Evolutionary conservation across 352 stramenopile species (phyloP), one percentile per base, ranked within the genome.

Genomic region (Pythium aristosporum): DNA sequence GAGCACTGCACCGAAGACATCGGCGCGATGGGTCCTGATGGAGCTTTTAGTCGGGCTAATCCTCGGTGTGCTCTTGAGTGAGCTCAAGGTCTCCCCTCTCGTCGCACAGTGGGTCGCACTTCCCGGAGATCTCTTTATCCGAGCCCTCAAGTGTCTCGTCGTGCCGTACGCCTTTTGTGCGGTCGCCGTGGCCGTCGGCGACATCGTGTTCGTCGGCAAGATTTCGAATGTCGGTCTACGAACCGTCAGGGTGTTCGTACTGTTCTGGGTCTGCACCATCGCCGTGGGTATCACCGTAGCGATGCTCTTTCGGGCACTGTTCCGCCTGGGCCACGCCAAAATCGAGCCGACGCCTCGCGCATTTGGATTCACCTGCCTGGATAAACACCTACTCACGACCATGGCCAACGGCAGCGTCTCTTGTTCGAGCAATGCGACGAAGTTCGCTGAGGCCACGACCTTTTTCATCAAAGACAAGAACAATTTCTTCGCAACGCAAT

Each of bases 161-260:
- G 69, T 92, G 23, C 85, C 85, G 18, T 86, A 91, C 54, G 81
- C 92, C 2, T 94, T 94, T 72, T 91, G 79, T 59, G 82, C 80
- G 0, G 82, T 94, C n/a, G 79, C 83, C 0, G 80, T 94, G 13
- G 82, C 82, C 23, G 80, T 91, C 15, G 80, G 78, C 0, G 85
- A 92, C 53, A 85, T 90, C 28, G 72, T 93, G 32, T 83, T 80
- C 34, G 76, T 89, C 10, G 82, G 82, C 41, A 90, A 89, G 62
- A 72, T 87, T 0, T 89, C 79, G 9, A 70, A 87, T n/a, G 68
- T 94, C 23, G 81, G 80, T 9, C 59, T 79, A 16, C 76, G 87
- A 56, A 94, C 85, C 8, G 61, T 86, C 49, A 77, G 78, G 60
- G 74, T 90, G 53, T 90, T n/a, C n/a, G n/a, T n/a, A n/a, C n/a